These are phyloP conservation scores for Straminergon stramineum DNA, from an alignment of 225 moss, liverwort and hornwort species.

Conservation along the genomic window DNA sequence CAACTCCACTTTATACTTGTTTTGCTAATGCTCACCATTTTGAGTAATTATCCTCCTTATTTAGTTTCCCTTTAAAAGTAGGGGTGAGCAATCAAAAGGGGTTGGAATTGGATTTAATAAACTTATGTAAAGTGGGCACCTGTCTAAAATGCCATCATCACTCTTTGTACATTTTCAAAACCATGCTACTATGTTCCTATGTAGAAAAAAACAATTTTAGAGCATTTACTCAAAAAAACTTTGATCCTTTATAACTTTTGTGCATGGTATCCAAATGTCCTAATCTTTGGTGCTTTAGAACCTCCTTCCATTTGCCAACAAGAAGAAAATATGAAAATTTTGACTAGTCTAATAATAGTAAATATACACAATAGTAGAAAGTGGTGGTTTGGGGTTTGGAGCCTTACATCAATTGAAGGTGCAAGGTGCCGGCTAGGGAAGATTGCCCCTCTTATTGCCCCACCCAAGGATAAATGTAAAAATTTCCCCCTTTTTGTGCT, in stretches of 20 bases:
- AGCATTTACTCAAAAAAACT: not conserved
- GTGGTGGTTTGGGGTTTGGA: accelerated
- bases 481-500: too few relatives aligned
- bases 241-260: not conserved
- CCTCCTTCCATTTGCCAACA: not conserved
- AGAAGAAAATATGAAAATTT: not conserved
- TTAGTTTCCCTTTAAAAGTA: not conserved
- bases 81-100: accelerated
- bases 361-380: too few relatives aligned
- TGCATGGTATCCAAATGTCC: accelerated
- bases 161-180: not conserved
- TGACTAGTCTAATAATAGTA: not conserved
- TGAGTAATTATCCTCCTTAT: accelerated
- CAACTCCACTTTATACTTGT: not conserved
- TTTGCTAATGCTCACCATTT: not conserved
- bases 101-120: accelerated
- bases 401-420: not conserved
- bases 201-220: not conserved
- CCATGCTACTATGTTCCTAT: not conserved
- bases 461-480: too few relatives aligned
- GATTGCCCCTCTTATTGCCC: too few relatives aligned
- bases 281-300: accelerated
- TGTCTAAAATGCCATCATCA: not conserved
- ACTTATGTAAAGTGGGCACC: not conserved
- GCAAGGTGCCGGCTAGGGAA: not conserved